A percentile compares a stretch with the other conserved stretches of the same genome.
phyloP scores from a whole-genome alignment of 2,329 filamentous ascomycete species.

The Escovopsis weberi region DNA sequence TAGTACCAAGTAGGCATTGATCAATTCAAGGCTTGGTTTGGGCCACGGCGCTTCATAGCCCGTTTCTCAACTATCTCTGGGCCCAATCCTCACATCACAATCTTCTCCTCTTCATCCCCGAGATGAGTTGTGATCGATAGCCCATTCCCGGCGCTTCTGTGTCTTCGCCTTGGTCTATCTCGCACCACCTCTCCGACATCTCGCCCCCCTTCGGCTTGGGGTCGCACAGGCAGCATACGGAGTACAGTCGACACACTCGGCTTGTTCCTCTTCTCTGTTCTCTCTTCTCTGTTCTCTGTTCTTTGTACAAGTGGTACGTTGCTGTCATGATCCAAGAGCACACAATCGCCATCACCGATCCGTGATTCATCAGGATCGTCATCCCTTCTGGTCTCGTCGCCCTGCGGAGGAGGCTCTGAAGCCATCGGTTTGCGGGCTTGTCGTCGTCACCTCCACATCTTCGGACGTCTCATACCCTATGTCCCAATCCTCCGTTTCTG shows the following conservation, averaged over 20 bases:
- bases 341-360: neutral
- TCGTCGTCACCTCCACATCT: constrained; percentile 1
- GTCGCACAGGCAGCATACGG: neutral
- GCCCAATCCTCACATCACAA: neutral
- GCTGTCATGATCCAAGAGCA: neutral
- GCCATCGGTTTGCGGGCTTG: constrained; percentile 6
- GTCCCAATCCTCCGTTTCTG: neutral
- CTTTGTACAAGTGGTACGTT: constrained; percentile 1
- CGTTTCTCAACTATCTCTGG: neutral
- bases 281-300: neutral
- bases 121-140: neutral
- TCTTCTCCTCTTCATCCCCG: neutral
- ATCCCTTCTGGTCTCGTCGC: neutral
- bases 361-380: constrained; percentile 3
- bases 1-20: neutral
- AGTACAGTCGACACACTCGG: neutral
- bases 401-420: neutral
- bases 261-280: neutral
- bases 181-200: neutral
- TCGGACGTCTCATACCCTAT: too few relatives aligned
- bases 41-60: neutral
- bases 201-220: neutral
- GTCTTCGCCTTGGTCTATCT: neutral
- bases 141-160: neutral
- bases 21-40: neutral